These are phyloP conservation scores for Corymbia maculata DNA, from an alignment of 345 rosid species.

Conservation along the genomic window DNA sequence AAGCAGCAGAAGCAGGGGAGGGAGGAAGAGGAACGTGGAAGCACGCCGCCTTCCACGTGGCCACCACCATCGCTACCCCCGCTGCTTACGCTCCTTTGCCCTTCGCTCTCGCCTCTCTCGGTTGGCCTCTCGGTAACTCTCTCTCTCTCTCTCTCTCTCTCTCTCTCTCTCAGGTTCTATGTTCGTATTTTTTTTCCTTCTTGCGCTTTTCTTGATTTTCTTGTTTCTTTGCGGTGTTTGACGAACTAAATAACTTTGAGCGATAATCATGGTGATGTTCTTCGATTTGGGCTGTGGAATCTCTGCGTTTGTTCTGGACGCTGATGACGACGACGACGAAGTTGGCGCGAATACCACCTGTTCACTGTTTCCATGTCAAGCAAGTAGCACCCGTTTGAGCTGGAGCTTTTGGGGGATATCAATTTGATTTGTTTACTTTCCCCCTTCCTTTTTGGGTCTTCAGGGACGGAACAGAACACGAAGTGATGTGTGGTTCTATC, in stretches of 20 bases:
- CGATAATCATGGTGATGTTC: not conserved
- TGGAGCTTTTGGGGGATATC: not conserved
- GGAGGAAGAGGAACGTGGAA: constrained; percentile 43
- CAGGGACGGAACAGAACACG: not conserved
- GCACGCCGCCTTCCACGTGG: constrained; percentile 48
- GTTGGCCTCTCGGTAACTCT: constrained; percentile 35
- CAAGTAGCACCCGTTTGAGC: not conserved
- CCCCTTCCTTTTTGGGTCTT: not conserved
- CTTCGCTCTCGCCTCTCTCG: constrained; percentile 49
- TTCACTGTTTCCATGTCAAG: not conserved
- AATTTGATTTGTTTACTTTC: not conserved
- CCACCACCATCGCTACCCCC: constrained; percentile 49
- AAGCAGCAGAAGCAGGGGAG: not conserved
- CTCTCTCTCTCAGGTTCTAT: not conserved
- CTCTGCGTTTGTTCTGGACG: not conserved
- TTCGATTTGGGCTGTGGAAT: not conserved
- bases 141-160: too few relatives aligned
- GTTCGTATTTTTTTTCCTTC: not conserved
- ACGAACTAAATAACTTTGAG: not conserved
- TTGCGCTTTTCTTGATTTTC: not conserved
- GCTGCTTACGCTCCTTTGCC: constrained; percentile 53
- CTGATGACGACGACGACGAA: not conserved
- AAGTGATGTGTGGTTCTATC: not conserved
- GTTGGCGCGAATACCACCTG: not conserved
- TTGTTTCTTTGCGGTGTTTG: not conserved